Conservation (phyloP, 2,329 filamentous ascomycete genomes). For the Phaeoacremonium minimum region DNA sequence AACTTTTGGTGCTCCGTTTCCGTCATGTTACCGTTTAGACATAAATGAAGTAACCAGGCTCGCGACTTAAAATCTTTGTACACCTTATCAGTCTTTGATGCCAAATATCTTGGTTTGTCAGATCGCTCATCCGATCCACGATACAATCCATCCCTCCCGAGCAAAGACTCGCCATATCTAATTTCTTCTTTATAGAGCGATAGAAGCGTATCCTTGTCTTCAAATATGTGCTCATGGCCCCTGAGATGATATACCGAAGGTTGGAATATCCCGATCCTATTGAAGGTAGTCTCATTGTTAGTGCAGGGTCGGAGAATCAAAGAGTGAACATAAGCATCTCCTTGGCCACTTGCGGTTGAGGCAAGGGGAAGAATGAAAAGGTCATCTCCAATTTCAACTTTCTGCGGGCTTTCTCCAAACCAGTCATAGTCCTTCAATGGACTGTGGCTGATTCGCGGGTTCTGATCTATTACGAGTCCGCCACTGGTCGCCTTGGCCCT, state of each 20-base stretch:
- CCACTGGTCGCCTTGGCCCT: not conserved
- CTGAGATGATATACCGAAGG: not conserved
- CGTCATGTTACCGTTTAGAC: conserved; percentile 30
- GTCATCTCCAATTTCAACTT: not conserved
- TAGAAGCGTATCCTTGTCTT: not conserved
- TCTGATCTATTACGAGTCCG: not conserved
- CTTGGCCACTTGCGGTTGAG: not conserved
- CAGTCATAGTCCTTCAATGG: not conserved
- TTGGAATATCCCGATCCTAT: not conserved
- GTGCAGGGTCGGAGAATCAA: not conserved
- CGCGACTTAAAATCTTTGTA: not conserved
- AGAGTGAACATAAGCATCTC: not conserved
- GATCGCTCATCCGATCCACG: not conserved
- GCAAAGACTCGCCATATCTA: not conserved
- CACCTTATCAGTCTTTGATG: not conserved
- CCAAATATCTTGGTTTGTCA: not conserved
- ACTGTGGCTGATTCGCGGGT: not conserved
- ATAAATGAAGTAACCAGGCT: conserved; percentile 16
- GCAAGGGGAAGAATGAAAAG: not conserved
- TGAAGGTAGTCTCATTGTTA: not conserved
- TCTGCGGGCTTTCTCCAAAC: not conserved
- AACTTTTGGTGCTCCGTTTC: conserved; percentile 17
- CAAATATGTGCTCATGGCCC: not conserved
- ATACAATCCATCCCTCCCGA: not conserved
- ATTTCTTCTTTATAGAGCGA: not conserved